phyloP scores from a whole-genome alignment of 1,284 basidiomycete genomes.

The Limonomyces culmigenus region DNA sequence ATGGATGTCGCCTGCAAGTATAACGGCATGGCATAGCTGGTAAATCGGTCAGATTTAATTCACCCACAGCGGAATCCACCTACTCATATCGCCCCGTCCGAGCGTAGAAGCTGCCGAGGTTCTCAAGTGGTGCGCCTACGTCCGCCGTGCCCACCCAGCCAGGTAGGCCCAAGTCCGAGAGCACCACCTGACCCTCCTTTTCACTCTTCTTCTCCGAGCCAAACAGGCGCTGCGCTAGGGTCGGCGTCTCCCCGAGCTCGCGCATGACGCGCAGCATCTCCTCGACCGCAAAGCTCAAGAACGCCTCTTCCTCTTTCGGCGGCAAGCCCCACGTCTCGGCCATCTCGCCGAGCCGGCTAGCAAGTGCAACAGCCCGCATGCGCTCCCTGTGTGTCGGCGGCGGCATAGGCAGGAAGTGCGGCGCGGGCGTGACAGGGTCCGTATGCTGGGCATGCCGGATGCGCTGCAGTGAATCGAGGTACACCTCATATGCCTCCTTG shows the following conservation, averaged over 20 bases:
- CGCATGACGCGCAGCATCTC: slow-evolving; percentile 26
- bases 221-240: not conserved
- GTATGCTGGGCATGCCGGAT: not conserved
- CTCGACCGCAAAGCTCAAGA: slow-evolving; percentile 48
- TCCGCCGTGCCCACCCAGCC: slow-evolving; percentile 44
- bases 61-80: slow-evolving; percentile 12
- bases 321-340: slow-evolving; percentile 20
- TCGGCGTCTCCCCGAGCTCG: slow-evolving; percentile 6
- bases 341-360: slow-evolving; percentile 51
- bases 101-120: slow-evolving; percentile 47
- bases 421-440: not conserved
- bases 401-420: not conserved
- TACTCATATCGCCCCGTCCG: slow-evolving; percentile 42
- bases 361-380: slow-evolving; percentile 43
- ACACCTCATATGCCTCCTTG: slow-evolving; percentile 33
- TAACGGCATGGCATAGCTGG: slow-evolving; percentile 45
- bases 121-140: slow-evolving; percentile 52
- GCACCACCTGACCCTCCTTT: slow-evolving; percentile 12
- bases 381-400: slow-evolving; percentile 17
- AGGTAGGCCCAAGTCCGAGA: slow-evolving; percentile 41
- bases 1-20: slow-evolving; percentile 50
- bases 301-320: slow-evolving; percentile 33
- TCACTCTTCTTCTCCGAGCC: no score
- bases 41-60: not conserved
- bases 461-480: slow-evolving; percentile 23